Conservation (phyloP, 192 early-diverging fungal species). For the Coemansia biformis region DNA sequence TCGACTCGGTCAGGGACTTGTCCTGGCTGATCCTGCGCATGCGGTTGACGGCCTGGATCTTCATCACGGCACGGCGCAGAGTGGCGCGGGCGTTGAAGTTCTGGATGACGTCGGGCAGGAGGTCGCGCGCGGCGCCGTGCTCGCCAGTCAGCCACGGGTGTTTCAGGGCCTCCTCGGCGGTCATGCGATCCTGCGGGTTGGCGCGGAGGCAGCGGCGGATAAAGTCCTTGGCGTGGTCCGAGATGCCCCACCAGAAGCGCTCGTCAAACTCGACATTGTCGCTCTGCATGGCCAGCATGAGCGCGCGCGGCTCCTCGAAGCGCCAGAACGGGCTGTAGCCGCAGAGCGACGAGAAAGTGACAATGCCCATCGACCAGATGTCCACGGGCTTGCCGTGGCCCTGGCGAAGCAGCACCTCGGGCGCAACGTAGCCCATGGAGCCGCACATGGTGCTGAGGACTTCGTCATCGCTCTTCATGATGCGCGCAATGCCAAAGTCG, state of each 20-base stretch:
- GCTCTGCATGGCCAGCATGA: slow-evolving; percentile 58
- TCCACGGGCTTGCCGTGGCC: slow-evolving; percentile 89
- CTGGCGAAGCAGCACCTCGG: slow-evolving; percentile 77
- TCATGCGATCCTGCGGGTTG: slow-evolving; percentile 68
- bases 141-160: slow-evolving; percentile 79
- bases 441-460: slow-evolving; percentile 79
- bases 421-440: slow-evolving; percentile 78
- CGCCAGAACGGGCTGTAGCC: slow-evolving; percentile 71
- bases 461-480: slow-evolving; percentile 58
- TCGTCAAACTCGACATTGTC: slow-evolving; percentile 68
- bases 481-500: slow-evolving; percentile 81
- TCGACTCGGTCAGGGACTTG: not conserved
- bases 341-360: slow-evolving; percentile 83
- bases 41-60: slow-evolving; percentile 50
- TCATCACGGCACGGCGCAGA: slow-evolving; percentile 47
- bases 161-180: slow-evolving; percentile 71
- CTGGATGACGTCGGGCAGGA: slow-evolving; percentile 75
- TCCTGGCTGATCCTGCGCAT: slow-evolving; percentile 30
- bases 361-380: slow-evolving; percentile 90
- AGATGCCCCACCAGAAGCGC: slow-evolving; percentile 76
- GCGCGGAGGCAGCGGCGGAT: slow-evolving; percentile 63
- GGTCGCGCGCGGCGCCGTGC: slow-evolving; percentile 63
- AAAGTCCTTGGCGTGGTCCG: slow-evolving; percentile 68
- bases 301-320: slow-evolving; percentile 55
- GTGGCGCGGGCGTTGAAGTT: slow-evolving; percentile 54